Evolutionary conservation across 2,329 filamentous ascomycete species (phyloP).

Genomic region (Hymenoscyphus repandus): DNA sequence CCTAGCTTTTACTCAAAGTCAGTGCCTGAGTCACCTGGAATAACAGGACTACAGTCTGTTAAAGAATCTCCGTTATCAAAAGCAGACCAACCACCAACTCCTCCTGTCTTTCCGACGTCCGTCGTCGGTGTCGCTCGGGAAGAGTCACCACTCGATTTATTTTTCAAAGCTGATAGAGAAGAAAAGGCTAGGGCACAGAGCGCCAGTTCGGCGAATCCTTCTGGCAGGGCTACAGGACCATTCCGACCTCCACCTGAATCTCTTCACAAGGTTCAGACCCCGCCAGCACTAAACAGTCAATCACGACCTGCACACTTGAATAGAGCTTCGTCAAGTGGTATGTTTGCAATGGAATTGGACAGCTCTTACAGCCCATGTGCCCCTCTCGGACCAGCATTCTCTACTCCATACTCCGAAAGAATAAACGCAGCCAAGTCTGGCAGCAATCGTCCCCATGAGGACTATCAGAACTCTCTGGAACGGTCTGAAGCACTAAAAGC

Average conservation of each 20-base stretch:
- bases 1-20: constrained; percentile 83
- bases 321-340: constrained; percentile 45
- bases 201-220: constrained; percentile 45
- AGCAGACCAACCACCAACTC: constrained; percentile 35
- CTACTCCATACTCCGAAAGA: constrained; percentile 58
- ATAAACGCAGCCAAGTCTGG: constrained; percentile 47
- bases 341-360: constrained; percentile 67
- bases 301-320: constrained; percentile 36
- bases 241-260: constrained; percentile 48
- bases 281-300: constrained; percentile 26
- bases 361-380: constrained; percentile 46
- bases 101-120: constrained; percentile 45
- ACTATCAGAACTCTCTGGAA: constrained; percentile 10
- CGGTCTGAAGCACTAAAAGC: constrained; percentile 50
- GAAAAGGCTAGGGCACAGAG: constrained; percentile 61
- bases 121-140: constrained; percentile 48
- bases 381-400: constrained; percentile 61
- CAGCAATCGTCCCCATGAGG: constrained; percentile 10
- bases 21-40: constrained; percentile 56
- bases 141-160: constrained; percentile 79
- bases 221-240: constrained; percentile 35
- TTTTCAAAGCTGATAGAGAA: constrained; percentile 82
- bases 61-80: constrained; percentile 36
- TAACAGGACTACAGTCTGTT: constrained; percentile 38
- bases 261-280: constrained; percentile 33